phyloP scores from a whole-genome alignment of 805 yeast species.

The Saturnispora gosingensis region DNA sequence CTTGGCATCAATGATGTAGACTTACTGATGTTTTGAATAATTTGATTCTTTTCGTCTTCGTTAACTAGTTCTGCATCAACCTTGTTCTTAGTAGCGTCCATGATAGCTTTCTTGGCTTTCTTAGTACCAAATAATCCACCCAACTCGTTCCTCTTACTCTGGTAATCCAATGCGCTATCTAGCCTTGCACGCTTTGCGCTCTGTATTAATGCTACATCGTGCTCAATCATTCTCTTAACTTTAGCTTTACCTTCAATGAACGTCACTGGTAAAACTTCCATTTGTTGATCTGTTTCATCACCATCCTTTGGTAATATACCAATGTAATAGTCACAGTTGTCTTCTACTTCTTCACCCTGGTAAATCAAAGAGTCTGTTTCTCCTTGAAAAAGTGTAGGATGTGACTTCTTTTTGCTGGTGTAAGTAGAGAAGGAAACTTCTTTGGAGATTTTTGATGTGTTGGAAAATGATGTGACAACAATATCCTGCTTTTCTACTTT shows the following conservation, averaged over 20 bases:
- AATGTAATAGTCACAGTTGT: conserved; percentile 50
- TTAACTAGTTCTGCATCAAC: conserved; percentile 72
- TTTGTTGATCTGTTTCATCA: conserved; percentile 32
- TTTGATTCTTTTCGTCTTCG: conserved; percentile 59
- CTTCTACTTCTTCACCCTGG: conserved; percentile 43
- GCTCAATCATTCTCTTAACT: conserved; percentile 24
- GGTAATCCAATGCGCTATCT: conserved; percentile 7
- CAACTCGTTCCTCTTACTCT: conserved; percentile 61
- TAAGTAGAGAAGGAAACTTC: conserved; percentile 56
- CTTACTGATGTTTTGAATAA: conserved; percentile 67
- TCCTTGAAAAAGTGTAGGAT: conserved; percentile 54
- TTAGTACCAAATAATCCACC: conserved; percentile 98
- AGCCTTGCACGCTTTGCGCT: conserved; percentile 9
- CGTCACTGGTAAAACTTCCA: conserved; percentile 42
- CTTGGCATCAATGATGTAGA: conserved; percentile 70
- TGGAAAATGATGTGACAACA: conserved; percentile 62
- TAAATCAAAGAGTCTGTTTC: conserved; percentile 67
- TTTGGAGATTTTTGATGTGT: conserved; percentile 58
- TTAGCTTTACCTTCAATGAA: conserved; percentile 24
- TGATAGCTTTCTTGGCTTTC: conserved; percentile 86
- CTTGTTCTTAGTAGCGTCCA: conserved; percentile 70
- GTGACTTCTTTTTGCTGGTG: conserved; percentile 33
- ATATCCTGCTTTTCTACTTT: conserved; percentile 6
- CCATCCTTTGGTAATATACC: conserved; percentile 66
- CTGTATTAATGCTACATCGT: conserved; percentile 11